phyloP scores from a whole-genome alignment of 805 yeast species.

The Wickerhamomyces chambardii region DNA sequence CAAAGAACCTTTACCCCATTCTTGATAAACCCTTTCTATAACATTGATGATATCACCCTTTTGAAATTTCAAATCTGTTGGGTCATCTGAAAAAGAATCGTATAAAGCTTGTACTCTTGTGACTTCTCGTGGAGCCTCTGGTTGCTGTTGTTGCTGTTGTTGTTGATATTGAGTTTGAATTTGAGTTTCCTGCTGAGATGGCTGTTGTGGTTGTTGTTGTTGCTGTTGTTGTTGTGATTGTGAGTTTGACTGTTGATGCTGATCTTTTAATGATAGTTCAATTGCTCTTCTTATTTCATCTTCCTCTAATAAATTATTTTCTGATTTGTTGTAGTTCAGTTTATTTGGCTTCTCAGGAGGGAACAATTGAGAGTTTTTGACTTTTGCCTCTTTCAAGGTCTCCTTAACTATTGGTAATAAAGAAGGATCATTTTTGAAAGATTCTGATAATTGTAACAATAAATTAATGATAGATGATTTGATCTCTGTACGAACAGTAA shows the following conservation, averaged over 20 bases:
- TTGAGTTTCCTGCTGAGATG: conserved; percentile 3
- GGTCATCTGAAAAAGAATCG: conserved; percentile 69
- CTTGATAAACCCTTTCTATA: conserved; percentile 78
- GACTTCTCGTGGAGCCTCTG: conserved; percentile 24
- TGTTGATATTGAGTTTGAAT: conserved; percentile 8
- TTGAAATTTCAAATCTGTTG: conserved; percentile 80
- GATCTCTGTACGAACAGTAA: conserved; percentile 54
- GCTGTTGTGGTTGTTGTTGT: neutral
- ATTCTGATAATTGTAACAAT: conserved; percentile 52
- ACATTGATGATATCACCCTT: conserved; percentile 87
- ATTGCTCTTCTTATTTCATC: conserved; percentile 72
- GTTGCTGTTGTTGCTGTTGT: conserved; percentile 8
- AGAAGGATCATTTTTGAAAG: conserved; percentile 70
- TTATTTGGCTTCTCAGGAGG: conserved; percentile 55
- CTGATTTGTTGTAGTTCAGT: conserved; percentile 28
- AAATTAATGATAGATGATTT: conserved; percentile 59
- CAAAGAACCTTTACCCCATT: conserved; percentile 93
- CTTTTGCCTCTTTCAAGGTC: conserved; percentile 41
- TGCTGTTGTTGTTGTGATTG: conserved; percentile 1
- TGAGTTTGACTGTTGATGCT: no score
- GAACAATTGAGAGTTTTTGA: conserved; percentile 27
- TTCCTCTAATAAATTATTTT: conserved; percentile 55
- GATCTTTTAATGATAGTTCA: conserved; percentile 48
- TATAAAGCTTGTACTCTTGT: conserved; percentile 78
- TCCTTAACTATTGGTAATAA: conserved; percentile 53